Percentiles rank a stretch among this genome's conserved stretches.
phyloP scores from a whole-genome alignment of 805 yeast genomes.

The Kodamaea hsintzibuensis region DNA sequence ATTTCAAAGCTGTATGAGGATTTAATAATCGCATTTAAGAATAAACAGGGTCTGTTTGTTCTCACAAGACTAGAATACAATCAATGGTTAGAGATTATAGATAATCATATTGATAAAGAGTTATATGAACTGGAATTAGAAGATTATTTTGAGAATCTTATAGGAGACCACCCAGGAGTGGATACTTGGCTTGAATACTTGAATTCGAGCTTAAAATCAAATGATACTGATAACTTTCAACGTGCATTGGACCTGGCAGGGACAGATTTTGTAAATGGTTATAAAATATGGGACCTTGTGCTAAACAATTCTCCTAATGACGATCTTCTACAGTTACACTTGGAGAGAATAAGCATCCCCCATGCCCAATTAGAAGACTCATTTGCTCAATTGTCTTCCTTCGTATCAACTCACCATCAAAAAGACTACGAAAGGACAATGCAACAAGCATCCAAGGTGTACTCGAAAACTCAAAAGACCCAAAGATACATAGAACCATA shows the following conservation, averaged over 20 bases:
- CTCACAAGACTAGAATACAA: neutral
- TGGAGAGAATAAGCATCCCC: slow-evolving; percentile 39
- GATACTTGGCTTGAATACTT: slow-evolving; percentile 4
- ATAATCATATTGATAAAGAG: neutral
- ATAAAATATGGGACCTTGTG: slow-evolving; percentile 21
- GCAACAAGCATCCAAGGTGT: slow-evolving; percentile 34
- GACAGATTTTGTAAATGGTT: slow-evolving; percentile 25
- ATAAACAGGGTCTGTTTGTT: neutral
- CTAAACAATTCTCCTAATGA: slow-evolving; percentile 12
- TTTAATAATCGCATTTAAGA: slow-evolving; percentile 5
- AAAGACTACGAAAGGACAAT: slow-evolving; percentile 36
- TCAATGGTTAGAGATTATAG: neutral
- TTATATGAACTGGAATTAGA: neutral
- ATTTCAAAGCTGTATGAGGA: slow-evolving; percentile 3
- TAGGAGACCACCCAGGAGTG: slow-evolving; percentile 1
- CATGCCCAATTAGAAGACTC: slow-evolving; percentile 44
- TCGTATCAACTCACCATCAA: slow-evolving; percentile 32
- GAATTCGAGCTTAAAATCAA: neutral
- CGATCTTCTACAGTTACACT: slow-evolving; percentile 20
- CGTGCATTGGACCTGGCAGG: slow-evolving; percentile 3
- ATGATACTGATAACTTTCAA: neutral
- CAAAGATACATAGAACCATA: slow-evolving; percentile 35
- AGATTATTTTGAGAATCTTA: neutral
- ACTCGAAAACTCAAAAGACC: slow-evolving; percentile 27
- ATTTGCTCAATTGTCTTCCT: slow-evolving; percentile 38